Evolutionary conservation across 352 stramenopile species (phyloP).

Genomic region (Globisporangium sylvaticum): DNA sequence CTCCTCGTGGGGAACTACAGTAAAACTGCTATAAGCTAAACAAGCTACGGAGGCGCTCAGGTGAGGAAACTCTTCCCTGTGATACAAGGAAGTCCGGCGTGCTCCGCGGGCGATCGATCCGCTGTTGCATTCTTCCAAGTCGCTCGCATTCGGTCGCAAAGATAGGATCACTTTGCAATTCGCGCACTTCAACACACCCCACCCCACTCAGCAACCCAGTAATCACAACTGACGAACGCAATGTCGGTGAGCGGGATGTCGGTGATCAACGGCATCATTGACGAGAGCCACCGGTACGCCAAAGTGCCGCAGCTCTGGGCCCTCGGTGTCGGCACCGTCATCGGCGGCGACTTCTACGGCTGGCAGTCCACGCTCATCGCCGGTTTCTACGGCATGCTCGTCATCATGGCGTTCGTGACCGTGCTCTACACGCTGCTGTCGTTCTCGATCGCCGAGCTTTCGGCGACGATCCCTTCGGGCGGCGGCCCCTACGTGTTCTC

Average conservation of each 20-base stretch:
- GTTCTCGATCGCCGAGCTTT: constrained; percentile 74
- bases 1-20: background rate
- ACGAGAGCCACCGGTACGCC: constrained; percentile 45
- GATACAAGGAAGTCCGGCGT: no score
- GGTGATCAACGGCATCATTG: background rate
- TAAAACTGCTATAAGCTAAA: no score
- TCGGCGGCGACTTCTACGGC: constrained; percentile 69
- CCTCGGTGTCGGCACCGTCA: constrained; percentile 59
- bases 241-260: constrained; percentile 7
- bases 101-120: background rate
- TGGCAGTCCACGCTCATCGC: constrained; percentile 64
- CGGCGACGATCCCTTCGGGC: constrained; percentile 45
- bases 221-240: background rate
- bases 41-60: no score
- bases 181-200: background rate
- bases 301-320: constrained; percentile 62
- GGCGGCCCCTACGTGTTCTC: constrained; percentile 72
- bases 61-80: no score
- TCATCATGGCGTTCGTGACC: constrained; percentile 59
- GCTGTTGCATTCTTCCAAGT: background rate
- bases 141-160: background rate
- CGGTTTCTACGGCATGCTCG: constrained; percentile 55
- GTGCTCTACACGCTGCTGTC: constrained; percentile 63
- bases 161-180: constrained; percentile 25
- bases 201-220: background rate